A percentile compares a stretch with the other conserved stretches of the same genome.
These are phyloP conservation scores for Schoenoplectus triqueter DNA, from an alignment of 202 grass and related monocot species.

Conservation along the genomic window DNA sequence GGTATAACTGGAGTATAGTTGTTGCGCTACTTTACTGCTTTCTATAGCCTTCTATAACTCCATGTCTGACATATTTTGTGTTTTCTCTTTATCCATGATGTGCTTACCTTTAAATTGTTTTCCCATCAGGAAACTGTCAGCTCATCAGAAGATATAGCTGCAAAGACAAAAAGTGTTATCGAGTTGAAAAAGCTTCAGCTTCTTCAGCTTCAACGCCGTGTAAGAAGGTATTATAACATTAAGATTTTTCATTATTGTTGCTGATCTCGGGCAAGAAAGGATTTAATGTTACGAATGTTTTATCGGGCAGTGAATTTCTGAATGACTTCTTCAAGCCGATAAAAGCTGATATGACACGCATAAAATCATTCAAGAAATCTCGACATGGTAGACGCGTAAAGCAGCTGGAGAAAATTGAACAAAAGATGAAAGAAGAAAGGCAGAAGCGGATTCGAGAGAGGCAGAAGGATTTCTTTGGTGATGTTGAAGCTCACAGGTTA, in stretches of 20 bases:
- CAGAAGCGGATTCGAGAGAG: slow-evolving; percentile 97
- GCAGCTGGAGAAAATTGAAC: slow-evolving; percentile 98
- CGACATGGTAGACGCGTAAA: slow-evolving; percentile 90
- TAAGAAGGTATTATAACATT: slow-evolving; percentile 64
- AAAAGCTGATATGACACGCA: slow-evolving; percentile 65
- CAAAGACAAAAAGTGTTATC: slow-evolving; percentile 95
- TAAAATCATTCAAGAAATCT: slow-evolving; percentile 90
- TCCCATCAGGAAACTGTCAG: slow-evolving; percentile 74
- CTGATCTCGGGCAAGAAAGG: not conserved
- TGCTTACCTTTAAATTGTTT: slow-evolving; percentile 26
- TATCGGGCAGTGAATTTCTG: slow-evolving; percentile 84
- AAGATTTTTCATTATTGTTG: slow-evolving; percentile 15
- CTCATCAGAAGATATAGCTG: slow-evolving; percentile 91
- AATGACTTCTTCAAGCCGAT: slow-evolving; percentile 91
- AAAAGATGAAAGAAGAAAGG: slow-evolving; percentile 99
- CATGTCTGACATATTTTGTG: slow-evolving; percentile 16
- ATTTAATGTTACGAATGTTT: slow-evolving; percentile 13
- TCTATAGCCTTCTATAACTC: not conserved
- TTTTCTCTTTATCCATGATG: not conserved
- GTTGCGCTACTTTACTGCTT: not conserved
- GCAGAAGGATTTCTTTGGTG: slow-evolving; percentile 97
- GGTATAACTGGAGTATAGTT: not conserved
- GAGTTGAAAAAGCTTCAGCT: slow-evolving; percentile 99
- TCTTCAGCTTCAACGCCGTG: slow-evolving; percentile 80
- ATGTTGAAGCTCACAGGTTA: slow-evolving; percentile 92